A percentile compares a stretch with the other conserved stretches of the same genome.
Evolutionary conservation across 306 rosid genomes (phyloP).

Genomic region (Oemleria cerasiformis): DNA sequence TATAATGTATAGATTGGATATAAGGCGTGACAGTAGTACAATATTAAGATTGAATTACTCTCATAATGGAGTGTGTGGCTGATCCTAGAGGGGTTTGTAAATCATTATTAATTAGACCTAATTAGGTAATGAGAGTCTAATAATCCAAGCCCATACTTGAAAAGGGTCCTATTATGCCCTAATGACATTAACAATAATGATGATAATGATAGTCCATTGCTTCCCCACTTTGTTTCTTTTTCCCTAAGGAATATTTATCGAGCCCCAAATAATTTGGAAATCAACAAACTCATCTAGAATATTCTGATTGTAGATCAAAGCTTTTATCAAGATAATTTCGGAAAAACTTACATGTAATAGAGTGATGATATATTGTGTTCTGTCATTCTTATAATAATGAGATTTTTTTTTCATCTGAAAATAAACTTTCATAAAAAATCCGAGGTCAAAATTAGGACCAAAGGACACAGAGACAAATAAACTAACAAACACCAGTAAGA

Average conservation of each 20-base stretch:
- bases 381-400: no score
- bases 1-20: no score
- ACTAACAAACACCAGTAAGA: no score
- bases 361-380: no score
- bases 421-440: no score
- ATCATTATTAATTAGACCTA: constrained; percentile 48
- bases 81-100: constrained; percentile 13
- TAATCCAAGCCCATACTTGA: constrained; percentile 28
- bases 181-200: constrained; percentile 40
- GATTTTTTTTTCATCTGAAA: no score
- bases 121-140: constrained; percentile 43
- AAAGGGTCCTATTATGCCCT: constrained; percentile 36
- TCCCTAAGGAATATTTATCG: constrained; percentile 6
- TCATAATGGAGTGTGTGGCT: not conserved
- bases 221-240: not conserved
- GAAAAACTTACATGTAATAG: no score
- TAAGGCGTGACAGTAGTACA: no score
- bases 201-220: constrained; percentile 24
- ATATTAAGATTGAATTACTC: no score
- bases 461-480: no score
- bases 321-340: not conserved
- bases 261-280: constrained; percentile 1
- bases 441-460: no score
- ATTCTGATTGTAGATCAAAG: not conserved
- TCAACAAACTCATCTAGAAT: not conserved